Evolutionary conservation across 345 rosid genomes (phyloP).

Genomic region (Stellera chamaejasme): DNA sequence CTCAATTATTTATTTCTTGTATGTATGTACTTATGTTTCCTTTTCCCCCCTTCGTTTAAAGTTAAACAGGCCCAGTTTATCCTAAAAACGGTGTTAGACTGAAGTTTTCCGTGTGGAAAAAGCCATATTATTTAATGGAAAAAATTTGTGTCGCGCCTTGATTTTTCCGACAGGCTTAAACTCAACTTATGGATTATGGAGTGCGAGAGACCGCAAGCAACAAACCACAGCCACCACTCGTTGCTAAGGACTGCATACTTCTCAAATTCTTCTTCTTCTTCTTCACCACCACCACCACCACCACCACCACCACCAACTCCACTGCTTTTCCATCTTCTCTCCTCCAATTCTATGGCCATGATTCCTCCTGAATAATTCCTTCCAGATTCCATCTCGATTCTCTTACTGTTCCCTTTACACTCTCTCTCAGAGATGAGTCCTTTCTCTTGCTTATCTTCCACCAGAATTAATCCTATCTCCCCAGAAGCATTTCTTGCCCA

Average conservation of each 20-base stretch:
- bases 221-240: constrained; percentile 18
- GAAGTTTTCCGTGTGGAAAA: too few relatives aligned
- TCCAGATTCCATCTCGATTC: constrained; percentile 5
- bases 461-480: constrained; percentile 31
- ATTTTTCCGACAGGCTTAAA: too few relatives aligned
- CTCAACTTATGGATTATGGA: too few relatives aligned
- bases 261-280: constrained; percentile 14
- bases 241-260: constrained; percentile 3
- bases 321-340: constrained; percentile 2
- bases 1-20: too few relatives aligned
- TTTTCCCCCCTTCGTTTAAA: too few relatives aligned
- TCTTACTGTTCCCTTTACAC: background rate
- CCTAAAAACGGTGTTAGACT: too few relatives aligned
- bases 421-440: constrained; percentile 43
- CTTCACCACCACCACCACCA: constrained; percentile 14
- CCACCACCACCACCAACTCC: constrained; percentile 12
- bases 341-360: constrained; percentile 24
- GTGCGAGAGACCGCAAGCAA: constrained; percentile 5
- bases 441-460: constrained; percentile 45
- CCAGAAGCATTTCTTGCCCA: constrained; percentile 19
- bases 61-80: too few relatives aligned
- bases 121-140: too few relatives aligned
- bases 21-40: too few relatives aligned
- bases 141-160: too few relatives aligned
- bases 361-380: constrained; percentile 15